These are phyloP conservation scores for Mycogone perniciosa DNA, from an alignment of 2,329 filamentous ascomycete genomes.

Conservation along the genomic window DNA sequence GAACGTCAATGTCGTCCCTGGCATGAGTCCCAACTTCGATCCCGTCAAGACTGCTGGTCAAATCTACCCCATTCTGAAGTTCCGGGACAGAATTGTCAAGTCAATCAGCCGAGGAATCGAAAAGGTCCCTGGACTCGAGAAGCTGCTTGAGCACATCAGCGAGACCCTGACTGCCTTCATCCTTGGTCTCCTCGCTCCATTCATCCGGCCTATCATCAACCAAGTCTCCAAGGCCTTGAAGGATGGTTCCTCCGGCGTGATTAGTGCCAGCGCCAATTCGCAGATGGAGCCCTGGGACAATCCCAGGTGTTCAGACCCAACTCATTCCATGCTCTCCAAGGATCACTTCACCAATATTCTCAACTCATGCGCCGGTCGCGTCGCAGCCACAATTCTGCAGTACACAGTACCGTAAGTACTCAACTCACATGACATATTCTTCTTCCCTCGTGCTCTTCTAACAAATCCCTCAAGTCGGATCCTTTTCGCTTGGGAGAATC, in stretches of 20 bases:
- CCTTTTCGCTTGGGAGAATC: conserved; percentile 89
- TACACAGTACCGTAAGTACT: conserved; percentile 69
- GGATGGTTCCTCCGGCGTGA: conserved; percentile 69
- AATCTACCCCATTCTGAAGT: conserved; percentile 92
- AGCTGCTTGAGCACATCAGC: conserved; percentile 86
- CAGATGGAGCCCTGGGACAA: conserved; percentile 79
- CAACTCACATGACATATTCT: not conserved
- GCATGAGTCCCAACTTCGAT: conserved; percentile 71
- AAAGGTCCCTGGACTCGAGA: conserved; percentile 86
- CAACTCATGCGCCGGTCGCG: conserved; percentile 68
- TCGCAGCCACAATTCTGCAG: conserved; percentile 70
- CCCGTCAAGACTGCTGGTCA: conserved; percentile 67
- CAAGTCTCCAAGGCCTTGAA: conserved; percentile 80
- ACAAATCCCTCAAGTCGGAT: conserved; percentile 48
- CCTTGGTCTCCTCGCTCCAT: conserved; percentile 83
- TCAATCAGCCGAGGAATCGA: conserved; percentile 78
- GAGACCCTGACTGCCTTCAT: conserved; percentile 91
- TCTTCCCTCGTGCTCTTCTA: not conserved
- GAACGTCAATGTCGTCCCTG: conserved; percentile 58
- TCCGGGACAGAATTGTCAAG: conserved; percentile 89
- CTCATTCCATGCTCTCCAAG: conserved; percentile 77
- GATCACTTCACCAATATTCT: conserved; percentile 77
- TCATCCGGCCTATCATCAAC: conserved; percentile 85
- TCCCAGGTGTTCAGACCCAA: conserved; percentile 67
- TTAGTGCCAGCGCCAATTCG: conserved; percentile 61